A percentile compares a stretch with the other conserved stretches of the same genome.
These are phyloP conservation scores for Platanthera guangdongensis DNA, from an alignment of 106 monocot genomes.

Conservation along the genomic window DNA sequence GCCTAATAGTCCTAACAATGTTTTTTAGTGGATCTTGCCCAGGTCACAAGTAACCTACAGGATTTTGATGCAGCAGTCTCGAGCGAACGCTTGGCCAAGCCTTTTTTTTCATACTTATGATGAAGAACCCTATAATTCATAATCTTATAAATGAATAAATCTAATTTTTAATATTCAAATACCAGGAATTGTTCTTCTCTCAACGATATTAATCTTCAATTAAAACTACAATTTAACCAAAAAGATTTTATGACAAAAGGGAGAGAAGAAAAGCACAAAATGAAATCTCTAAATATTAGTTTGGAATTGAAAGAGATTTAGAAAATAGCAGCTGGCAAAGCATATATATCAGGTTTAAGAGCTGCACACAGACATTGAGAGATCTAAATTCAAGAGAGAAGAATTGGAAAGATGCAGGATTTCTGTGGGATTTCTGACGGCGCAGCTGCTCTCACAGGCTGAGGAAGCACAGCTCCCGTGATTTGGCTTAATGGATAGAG, in stretches of 20 bases:
- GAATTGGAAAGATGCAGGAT: not conserved
- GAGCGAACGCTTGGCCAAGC: no score
- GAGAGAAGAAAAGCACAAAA: not conserved
- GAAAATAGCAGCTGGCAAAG: not conserved
- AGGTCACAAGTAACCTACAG: no score
- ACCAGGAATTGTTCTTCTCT: no score
- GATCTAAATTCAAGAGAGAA: conserved; percentile 6
- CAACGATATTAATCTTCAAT: no score
- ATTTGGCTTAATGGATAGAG: not conserved
- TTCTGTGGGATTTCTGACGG: not conserved
- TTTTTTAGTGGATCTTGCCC: no score
- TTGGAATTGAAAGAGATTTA: not conserved
- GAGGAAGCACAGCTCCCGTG: conserved; percentile 3
- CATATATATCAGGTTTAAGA: not conserved
- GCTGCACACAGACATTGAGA: conserved; percentile 1
- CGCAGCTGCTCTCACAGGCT: not conserved
- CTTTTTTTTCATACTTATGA: no score
- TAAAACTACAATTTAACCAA: not conserved
- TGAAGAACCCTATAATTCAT: no score
- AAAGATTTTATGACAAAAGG: not conserved
- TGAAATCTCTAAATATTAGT: not conserved
- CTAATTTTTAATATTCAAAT: no score
- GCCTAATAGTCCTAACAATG: no score
- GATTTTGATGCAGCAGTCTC: no score
- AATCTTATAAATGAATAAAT: no score